Percentiles rank a stretch among this genome's conserved stretches.
Evolutionary conservation across 768 basidiomycete species (phyloP).

Genomic region (Mycena crocata): DNA sequence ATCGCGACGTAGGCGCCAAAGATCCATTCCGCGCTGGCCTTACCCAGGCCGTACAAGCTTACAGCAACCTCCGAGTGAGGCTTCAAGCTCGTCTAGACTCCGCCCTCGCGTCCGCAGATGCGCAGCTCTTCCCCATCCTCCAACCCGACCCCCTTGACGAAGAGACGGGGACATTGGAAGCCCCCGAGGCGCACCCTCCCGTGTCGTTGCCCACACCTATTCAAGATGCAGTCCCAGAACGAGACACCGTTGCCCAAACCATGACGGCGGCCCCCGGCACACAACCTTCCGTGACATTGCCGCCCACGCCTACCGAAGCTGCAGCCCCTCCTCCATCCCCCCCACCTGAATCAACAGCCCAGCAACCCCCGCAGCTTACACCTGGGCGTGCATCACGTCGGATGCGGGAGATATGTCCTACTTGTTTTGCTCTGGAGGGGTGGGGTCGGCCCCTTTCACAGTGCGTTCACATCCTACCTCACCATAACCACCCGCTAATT

Average conservation of each 20-base stretch:
- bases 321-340: not conserved
- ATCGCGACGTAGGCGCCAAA: slow-evolving; percentile 34
- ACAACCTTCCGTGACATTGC: too few species aligned
- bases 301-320: slow-evolving; percentile 4
- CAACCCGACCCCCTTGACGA: too few species aligned
- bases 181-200: too few species aligned
- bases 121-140: not conserved
- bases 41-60: slow-evolving; percentile 43
- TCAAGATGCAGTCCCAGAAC: too few species aligned
- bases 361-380: not conserved
- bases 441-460: slow-evolving; percentile 39
- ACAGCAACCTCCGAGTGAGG: slow-evolving; percentile 33
- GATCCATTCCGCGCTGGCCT: slow-evolving; percentile 41
- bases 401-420: slow-evolving; percentile 44
- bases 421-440: slow-evolving; percentile 44
- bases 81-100: slow-evolving; percentile 32
- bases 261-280: not conserved
- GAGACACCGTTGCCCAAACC: not conserved
- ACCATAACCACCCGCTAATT: slow-evolving; percentile 46
- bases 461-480: slow-evolving; percentile 51
- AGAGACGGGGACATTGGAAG: too few species aligned
- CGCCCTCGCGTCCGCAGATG: slow-evolving; percentile 8
- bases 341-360: not conserved
- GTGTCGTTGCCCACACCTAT: too few species aligned
- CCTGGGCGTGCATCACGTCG: slow-evolving; percentile 26